Evolutionary conservation across 2,329 filamentous ascomycete species (phyloP), one percentile per base, ranked within the genome.

Genomic region (Aureobasidium uvarum): DNA sequence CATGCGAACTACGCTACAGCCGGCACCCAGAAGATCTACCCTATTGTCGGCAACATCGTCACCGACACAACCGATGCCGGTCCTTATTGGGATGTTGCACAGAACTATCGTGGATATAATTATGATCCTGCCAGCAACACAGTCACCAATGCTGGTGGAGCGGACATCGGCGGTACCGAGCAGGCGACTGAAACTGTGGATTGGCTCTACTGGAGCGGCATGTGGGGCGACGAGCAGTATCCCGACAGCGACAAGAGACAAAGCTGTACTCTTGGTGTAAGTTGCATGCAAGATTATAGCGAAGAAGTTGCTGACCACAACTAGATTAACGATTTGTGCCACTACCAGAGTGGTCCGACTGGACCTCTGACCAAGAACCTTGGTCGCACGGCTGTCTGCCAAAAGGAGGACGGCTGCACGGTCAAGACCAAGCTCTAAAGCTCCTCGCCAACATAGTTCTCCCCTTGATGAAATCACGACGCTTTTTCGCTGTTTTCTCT

Each of bases 191-290:
- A 64, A n/a, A 38, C 13, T 23, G 62, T 64, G 6, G n/a, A 54
- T 6, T 64, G 62, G 62, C 28, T 64, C 2, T 46, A 39, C 50
- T 64, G 62, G 62, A 10, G 33, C 5, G 62, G 62, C 5, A 54
- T 41, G 36, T 64, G 62, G 62, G 62, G 62, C 10, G 62, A 64
- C 28, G 62, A 64, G 31, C 62, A 64, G 8, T 64, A 64, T 7
- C 48, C 48, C 10, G n/a, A 31, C 23, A 55, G 38, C 2, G 62
- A 64, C 31, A 36, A 39, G n/a, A 45, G 62, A 36, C 62, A 64
- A 7, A 64, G 36, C 39, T 64, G 62, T 46, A 38, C 50, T 14
- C 41, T 64, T 31, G 39, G 39, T 25, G 62, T 64, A 55, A 64
- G 62, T 55, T 2, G 5, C 11, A 20, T 28, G 4, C 43, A 33